Conservation (phyloP, 306 rosid genomes). For the Prunus mume region DNA sequence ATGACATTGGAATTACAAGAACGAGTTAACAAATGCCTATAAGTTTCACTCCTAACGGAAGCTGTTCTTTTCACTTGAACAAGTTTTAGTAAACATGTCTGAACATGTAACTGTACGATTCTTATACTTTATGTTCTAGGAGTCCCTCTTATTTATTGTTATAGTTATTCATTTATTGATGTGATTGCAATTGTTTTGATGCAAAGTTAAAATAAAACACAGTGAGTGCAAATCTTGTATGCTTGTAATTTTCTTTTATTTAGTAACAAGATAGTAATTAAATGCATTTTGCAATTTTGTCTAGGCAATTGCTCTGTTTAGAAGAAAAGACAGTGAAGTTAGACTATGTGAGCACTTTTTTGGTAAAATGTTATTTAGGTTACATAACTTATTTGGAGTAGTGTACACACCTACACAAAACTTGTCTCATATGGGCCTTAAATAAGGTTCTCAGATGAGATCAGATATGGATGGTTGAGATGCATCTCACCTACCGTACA, state of each 20-base stretch:
- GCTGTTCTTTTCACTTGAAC: no score
- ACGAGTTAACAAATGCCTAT: no score
- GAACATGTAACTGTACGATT: neutral
- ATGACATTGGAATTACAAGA: no score
- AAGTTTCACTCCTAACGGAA: no score
- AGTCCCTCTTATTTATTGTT: neutral
- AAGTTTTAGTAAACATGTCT: no score
- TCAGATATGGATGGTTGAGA: constrained; percentile 1
- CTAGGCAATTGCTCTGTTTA: neutral
- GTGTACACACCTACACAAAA: neutral
- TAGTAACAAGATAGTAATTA: neutral
- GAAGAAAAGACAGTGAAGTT: neutral
- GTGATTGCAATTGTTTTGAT: neutral
- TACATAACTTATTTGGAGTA: neutral
- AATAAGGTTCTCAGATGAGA: neutral
- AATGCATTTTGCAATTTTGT: neutral
- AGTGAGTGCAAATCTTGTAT: neutral
- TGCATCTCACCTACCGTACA: neutral
- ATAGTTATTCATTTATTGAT: neutral
- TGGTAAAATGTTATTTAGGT: neutral
- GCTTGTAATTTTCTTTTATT: neutral
- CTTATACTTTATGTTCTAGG: neutral
- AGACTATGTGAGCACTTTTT: neutral
- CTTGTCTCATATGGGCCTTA: neutral
- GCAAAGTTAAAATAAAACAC: neutral